Conservation (phyloP, 495 filamentous ascomycete genomes). For the Tricharina praecox region DNA sequence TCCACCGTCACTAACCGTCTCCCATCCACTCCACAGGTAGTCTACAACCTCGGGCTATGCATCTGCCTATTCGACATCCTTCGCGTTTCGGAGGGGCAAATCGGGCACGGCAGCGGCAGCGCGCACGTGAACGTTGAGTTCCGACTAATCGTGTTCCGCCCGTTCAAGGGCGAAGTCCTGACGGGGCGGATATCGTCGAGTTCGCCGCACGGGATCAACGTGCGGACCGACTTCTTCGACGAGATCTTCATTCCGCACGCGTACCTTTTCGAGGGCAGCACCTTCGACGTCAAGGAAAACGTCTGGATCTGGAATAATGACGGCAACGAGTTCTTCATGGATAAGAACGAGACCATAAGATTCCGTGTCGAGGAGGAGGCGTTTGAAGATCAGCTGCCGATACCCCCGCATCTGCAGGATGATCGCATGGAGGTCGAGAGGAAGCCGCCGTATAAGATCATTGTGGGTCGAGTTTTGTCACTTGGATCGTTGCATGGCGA, state of each 20-base stretch:
- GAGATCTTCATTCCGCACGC: slow-evolving; percentile 64
- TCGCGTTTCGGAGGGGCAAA: slow-evolving; percentile 72
- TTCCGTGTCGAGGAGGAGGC: slow-evolving; percentile 68
- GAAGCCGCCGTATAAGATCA: slow-evolving; percentile 25
- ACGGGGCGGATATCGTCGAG: slow-evolving; percentile 59
- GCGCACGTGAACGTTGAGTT: slow-evolving; percentile 93
- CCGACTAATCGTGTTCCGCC: slow-evolving; percentile 79
- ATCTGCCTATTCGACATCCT: slow-evolving; percentile 80
- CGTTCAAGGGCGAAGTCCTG: slow-evolving; percentile 82
- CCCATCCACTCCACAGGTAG: slow-evolving; percentile 43
- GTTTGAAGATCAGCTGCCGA: slow-evolving; percentile 76
- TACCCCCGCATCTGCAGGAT: slow-evolving; percentile 23
- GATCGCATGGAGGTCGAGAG: slow-evolving; percentile 22
- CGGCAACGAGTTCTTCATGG: slow-evolving; percentile 58
- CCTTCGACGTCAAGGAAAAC: slow-evolving; percentile 55
- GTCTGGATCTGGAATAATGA: slow-evolving; percentile 71
- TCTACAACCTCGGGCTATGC: slow-evolving; percentile 65
- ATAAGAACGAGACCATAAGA: slow-evolving; percentile 71
- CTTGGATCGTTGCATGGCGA: background rate
- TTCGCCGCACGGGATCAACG: slow-evolving; percentile 61
- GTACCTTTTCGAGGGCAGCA: slow-evolving; percentile 50
- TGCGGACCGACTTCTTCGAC: slow-evolving; percentile 75
- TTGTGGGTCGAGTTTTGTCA: slow-evolving; percentile 5
- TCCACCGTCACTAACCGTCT: slow-evolving; percentile 24
- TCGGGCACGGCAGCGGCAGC: slow-evolving; percentile 74